phyloP scores from a whole-genome alignment of 1,139 yeast species.

The Geotrichum europaeum region DNA sequence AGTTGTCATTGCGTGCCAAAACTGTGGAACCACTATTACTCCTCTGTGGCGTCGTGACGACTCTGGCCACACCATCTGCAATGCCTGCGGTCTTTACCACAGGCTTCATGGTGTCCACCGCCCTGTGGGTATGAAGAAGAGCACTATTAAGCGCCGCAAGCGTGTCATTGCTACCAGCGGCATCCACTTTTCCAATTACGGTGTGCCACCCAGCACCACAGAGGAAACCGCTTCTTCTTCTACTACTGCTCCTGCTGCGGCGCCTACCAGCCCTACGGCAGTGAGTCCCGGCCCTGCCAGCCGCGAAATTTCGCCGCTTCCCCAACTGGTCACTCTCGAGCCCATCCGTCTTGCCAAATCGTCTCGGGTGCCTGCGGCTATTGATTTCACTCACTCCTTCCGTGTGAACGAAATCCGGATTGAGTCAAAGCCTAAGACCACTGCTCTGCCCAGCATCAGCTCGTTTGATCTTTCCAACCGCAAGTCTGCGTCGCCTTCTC shows the following conservation, averaged over 20 bases:
- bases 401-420: background rate
- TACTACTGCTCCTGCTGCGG: background rate
- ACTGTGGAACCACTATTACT: conserved; percentile 78
- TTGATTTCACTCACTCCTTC: conserved; percentile 33
- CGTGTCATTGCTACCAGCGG: conserved; percentile 33
- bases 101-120: conserved; percentile 72
- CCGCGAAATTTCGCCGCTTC: background rate
- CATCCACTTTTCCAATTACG: conserved; percentile 11
- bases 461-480: conserved; percentile 6
- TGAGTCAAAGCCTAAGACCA: background rate
- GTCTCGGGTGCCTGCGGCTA: conserved; percentile 21
- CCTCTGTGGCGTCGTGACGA: conserved; percentile 86
- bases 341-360: background rate
- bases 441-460: conserved; percentile 13
- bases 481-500: background rate
- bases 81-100: conserved; percentile 81
- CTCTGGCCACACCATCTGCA: conserved; percentile 74
- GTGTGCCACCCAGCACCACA: conserved; percentile 1
- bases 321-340: background rate
- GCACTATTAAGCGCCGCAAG: conserved; percentile 68
- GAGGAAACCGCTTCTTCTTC: background rate
- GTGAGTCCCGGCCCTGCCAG: conserved; percentile 9
- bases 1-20: conserved; percentile 66
- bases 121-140: conserved; percentile 68
- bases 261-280: background rate